Evolutionary conservation across 306 rosid species (phyloP).

Genomic region (Mucuna pruriens): DNA sequence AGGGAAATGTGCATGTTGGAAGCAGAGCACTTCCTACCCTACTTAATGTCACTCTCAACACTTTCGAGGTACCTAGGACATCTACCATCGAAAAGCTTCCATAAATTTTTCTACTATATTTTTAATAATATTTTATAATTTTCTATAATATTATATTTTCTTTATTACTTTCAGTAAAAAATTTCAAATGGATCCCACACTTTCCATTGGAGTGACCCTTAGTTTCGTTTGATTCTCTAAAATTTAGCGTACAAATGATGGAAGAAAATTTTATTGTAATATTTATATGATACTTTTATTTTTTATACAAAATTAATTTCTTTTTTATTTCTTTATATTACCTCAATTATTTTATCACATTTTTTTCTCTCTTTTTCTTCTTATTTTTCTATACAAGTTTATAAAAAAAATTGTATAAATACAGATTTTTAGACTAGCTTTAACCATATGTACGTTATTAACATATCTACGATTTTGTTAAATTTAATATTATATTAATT

Average conservation of each 20-base stretch:
- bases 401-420: too few relatives aligned
- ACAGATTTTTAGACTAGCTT: not conserved
- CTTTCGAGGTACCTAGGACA: conserved; percentile 71
- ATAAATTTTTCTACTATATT: too few relatives aligned
- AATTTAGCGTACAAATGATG: not conserved
- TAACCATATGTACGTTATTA: not conserved
- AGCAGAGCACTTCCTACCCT: conserved; percentile 78
- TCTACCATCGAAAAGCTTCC: too few relatives aligned
- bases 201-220: too few relatives aligned
- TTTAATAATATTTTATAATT: too few relatives aligned
- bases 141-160: too few relatives aligned
- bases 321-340: not conserved
- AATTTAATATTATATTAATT: not conserved
- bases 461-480: not conserved
- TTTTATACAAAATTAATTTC: not conserved
- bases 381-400: not conserved
- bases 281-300: not conserved
- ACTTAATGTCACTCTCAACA: conserved; percentile 52
- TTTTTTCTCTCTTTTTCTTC: too few relatives aligned
- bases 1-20: conserved; percentile 70
- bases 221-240: not conserved
- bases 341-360: not conserved
- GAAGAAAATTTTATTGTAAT: not conserved
- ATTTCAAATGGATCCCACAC: too few relatives aligned
- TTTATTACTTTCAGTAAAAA: too few relatives aligned